A percentile compares a stretch with the other conserved stretches of the same genome.
phyloP scores from a whole-genome alignment of 169 alveolate species.

The Cytauxzoon felis region DNA sequence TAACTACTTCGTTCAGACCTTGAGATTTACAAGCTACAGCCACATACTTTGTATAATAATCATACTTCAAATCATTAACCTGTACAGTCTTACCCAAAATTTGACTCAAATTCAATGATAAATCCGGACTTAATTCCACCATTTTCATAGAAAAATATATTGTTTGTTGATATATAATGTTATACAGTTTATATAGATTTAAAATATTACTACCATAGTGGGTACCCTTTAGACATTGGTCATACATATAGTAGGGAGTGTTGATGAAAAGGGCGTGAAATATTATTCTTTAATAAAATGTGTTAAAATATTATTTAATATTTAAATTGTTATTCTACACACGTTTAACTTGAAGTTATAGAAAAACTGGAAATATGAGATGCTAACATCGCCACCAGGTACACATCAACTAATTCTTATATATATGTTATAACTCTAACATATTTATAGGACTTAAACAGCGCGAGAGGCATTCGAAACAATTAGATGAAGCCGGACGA shows the following conservation, averaged over 20 bases:
- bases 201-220: too few relatives aligned
- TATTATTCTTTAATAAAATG: too few relatives aligned
- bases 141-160: background rate
- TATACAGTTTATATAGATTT: background rate
- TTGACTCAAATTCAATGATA: conserved; percentile 54
- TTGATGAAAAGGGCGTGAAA: too few relatives aligned
- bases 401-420: background rate
- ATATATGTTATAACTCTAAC: background rate
- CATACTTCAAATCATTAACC: conserved; percentile 42
- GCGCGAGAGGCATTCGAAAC: background rate
- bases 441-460: background rate
- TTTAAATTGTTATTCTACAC: too few relatives aligned
- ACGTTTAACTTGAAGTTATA: background rate
- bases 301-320: too few relatives aligned
- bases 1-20: conserved; percentile 36
- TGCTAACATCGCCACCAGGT: conserved; percentile 37
- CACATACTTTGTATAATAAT: conserved; percentile 41
- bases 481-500: conserved; percentile 8
- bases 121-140: conserved; percentile 18
- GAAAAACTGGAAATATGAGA: conserved; percentile 1
- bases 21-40: conserved; percentile 58
- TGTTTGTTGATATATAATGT: background rate
- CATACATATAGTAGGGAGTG: too few relatives aligned
- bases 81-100: conserved; percentile 45
- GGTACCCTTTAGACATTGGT: too few relatives aligned